Evolutionary conservation across 768 basidiomycete species (phyloP).

Genomic region (Amylocystis lapponica): DNA sequence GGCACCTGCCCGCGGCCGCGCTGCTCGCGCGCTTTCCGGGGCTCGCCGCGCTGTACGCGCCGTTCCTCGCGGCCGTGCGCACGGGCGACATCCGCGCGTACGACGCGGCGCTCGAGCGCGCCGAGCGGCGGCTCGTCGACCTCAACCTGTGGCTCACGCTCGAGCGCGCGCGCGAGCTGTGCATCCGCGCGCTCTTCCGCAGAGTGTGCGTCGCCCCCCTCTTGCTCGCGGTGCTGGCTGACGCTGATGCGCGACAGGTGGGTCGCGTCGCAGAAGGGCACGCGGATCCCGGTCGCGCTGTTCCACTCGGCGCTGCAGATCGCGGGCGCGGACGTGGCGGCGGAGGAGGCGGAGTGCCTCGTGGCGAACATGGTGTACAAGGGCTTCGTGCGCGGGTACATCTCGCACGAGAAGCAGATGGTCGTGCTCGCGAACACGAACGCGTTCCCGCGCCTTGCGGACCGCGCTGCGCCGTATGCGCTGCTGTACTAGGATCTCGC

Average conservation of each 20-base stretch:
- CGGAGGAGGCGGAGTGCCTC: constrained; percentile 88
- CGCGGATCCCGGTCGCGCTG: constrained; percentile 74
- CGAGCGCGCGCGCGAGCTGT: constrained; percentile 85
- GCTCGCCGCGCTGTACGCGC: constrained; percentile 65
- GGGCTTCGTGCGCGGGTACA: constrained; percentile 90
- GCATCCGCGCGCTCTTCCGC: constrained; percentile 77
- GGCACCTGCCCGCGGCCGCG: constrained; percentile 72
- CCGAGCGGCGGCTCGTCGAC: constrained; percentile 73
- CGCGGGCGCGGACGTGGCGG: constrained; percentile 61
- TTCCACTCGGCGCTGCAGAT: constrained; percentile 74
- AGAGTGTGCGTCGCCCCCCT: constrained; percentile 48
- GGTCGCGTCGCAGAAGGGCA: constrained; percentile 66
- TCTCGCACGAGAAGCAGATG: constrained; percentile 93
- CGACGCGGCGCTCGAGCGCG: constrained; percentile 67
- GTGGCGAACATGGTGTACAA: constrained; percentile 95
- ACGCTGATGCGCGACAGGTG: constrained; percentile 45
- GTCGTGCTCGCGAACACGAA: constrained; percentile 80
- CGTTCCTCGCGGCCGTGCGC: constrained; percentile 78
- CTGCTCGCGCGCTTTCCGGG: constrained; percentile 71
- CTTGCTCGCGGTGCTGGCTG: not conserved
- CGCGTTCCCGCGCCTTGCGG: constrained; percentile 73
- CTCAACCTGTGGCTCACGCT: constrained; percentile 83
- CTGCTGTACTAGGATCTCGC: constrained; percentile 20
- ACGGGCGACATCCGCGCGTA: constrained; percentile 74
- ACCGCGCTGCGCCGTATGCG: constrained; percentile 49